Evolutionary conservation across 768 basidiomycete species (phyloP), one percentile per base, ranked within the genome.

Genomic region (Lactifluus echinatus): DNA sequence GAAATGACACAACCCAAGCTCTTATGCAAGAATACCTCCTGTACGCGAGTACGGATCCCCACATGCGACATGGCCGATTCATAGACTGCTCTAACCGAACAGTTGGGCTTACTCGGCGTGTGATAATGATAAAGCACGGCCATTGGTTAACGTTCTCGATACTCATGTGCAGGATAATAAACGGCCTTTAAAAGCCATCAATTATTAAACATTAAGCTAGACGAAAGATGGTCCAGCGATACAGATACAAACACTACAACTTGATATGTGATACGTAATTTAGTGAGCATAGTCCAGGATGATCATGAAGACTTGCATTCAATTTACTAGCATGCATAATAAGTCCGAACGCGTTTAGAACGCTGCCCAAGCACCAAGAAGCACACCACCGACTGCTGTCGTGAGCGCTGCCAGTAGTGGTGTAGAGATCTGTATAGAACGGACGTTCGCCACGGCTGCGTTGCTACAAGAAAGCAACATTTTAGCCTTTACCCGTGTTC

Each of bases 351-450:
- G 50, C 23, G 10, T 37, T 44, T 31, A 63, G 23, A 61, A n/a
- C n/a, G 53, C 42, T 14, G 55, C 49, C 56, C 56, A 58, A 31
- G 60, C 63, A 14, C 63, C 63, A 11, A 62, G 4, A 7, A 62
- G 28, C 11, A 63, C 44, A 2, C 63, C 60, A 10, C 56, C 60
- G 15, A 33, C 53, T 8, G 50, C 49, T 12, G 63, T 43, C 21
- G 39, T 60, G n/a, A 63, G 28, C 1, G 63, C 62, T 1, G 60
- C 34, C 4, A 63, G 23, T 10, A 55, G 12, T 15, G 60, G 53
- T 21, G 47, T 37, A 0, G 50, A 55, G 8, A 55, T 14, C 28
- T 42, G 52, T 23, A 43, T 11, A 4, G 56, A 19, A 15, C 29
- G 47, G 31, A 53, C 33, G 21, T 50, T 53, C 23, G 45, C 58